Base-by-base conservation (phyloP, 2,329 filamentous ascomycete genomes). In the Drechmeria coniospora region DNA sequence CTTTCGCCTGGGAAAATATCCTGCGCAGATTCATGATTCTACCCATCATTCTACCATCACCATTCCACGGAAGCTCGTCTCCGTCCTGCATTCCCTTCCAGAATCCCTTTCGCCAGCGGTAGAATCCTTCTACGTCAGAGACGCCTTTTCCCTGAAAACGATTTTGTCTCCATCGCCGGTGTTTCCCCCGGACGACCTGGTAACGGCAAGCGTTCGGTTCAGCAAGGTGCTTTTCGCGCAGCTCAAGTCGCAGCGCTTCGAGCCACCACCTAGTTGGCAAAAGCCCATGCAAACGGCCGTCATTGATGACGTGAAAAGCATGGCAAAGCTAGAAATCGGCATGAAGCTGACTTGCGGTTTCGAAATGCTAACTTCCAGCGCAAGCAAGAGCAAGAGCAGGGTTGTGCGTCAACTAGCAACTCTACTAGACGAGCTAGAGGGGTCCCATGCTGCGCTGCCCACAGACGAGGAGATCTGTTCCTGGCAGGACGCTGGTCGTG, bases 261-360 rank as follows among this genome's bases (percentile, higher is more conserved):
- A 72, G 1, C 64, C 79, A 0, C 73, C 73, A 3, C 57, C 61
- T 15, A 56, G 41, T 21, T 73, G 60, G 72, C 56, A 48, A 36
- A 39, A 47, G 36, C 40, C 48, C 11, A 14, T 43, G 8, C 30
- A 23, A 4, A 14, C n/a, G 11, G 21, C 33, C 13, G 30, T 29
- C 3, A 25, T 29, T 7, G 39, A 38, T 10, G 15, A 33, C 5
- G 36, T 39, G 5, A 43, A 34, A 17, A 30, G 30, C 2, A 23
- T 31, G 12, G 34, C 43, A 9, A 54, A 58, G n/a, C 37, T 67
- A 2, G 78, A 87, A 31, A 58, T 79, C 22, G 86, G 86, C 8
- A 87, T 94, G 76, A 95, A 95, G 47, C 54, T 95, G 8, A 69
- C 82, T 0, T 84, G 78, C 40, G 90, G 87, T 0, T 84, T 93